These are phyloP conservation scores for Fusarium austroafricanum DNA, from an alignment of 2,329 filamentous ascomycete genomes.

Conservation along the genomic window DNA sequence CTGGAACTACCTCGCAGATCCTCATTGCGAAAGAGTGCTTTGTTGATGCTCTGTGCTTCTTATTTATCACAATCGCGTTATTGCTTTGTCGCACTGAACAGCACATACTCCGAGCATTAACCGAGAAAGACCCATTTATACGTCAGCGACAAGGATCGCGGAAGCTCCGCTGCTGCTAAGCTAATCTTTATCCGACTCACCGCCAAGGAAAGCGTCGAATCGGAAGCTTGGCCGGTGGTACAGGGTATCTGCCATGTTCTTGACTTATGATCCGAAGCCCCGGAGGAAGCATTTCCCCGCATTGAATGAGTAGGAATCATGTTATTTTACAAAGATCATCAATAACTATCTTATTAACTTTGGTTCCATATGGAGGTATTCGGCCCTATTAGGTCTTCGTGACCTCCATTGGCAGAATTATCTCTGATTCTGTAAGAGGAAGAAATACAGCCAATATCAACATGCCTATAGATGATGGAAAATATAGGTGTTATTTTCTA, in stretches of 20 bases:
- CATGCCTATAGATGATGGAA: too few relatives aligned
- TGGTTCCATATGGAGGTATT: too few relatives aligned
- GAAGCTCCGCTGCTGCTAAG: constrained; percentile 4
- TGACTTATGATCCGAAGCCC: background rate
- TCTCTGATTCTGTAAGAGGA: too few relatives aligned
- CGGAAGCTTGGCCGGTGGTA: background rate
- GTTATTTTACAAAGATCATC: background rate
- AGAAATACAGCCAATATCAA: too few relatives aligned
- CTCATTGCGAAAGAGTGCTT: background rate
- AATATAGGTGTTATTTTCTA: too few relatives aligned
- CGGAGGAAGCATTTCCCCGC: constrained; percentile 4
- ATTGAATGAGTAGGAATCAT: background rate
- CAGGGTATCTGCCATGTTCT: constrained; percentile 1
- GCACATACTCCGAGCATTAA: background rate
- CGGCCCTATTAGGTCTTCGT: too few relatives aligned
- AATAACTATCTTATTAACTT: too few relatives aligned
- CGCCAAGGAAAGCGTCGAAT: background rate
- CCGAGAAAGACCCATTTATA: background rate
- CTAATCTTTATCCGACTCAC: constrained; percentile 12
- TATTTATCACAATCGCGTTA: constrained; percentile 16
- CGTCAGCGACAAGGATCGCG: constrained; percentile 9
- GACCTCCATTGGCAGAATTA: too few relatives aligned
- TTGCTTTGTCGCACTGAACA: background rate
- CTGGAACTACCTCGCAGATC: background rate
- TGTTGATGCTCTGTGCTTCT: background rate